Evolutionary conservation across 2,329 filamentous ascomycete genomes (phyloP), one percentile per base, ranked within the genome.

Genomic region (Diaporthe eres): DNA sequence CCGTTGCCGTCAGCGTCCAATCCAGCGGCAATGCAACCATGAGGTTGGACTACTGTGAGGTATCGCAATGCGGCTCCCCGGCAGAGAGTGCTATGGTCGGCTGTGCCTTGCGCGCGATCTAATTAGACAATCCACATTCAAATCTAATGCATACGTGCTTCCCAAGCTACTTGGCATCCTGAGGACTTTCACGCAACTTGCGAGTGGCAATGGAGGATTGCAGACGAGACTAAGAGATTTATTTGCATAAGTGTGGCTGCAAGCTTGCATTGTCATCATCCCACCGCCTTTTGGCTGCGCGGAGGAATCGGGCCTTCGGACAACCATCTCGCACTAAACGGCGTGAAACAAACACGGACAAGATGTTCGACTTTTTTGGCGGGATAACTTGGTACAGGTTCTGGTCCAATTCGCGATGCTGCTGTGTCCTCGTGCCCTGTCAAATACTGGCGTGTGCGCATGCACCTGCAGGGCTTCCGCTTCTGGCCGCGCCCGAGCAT

Each of bases 391-490:
- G 63, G 65, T 53, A 10, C 31, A 55, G 49, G 34, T 28, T 22
- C 34, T 55, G 65, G 22, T 7, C 49, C 34, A 55, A 55, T 42
- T 28, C 49, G 65, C 65, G 6, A 22, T 53, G 47, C 47, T 53
- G 65, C 71, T 51, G 71, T 34, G 44, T 63, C 31, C 57, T 65
- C 57, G 31, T 65, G 60, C 42, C 60, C 47, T 73, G 58, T 65
- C 58, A 73, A 44, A 73, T 73, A 51, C 37, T 65, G 58, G 49
- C 60, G 49, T 57, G n/a, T 65, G 58, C 47, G 28, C 44, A n/a
- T 42, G 49, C 65, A 55, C 47, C 71, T 73, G 71, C 71, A 73
- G 71, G 71, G 39, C 49, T 53, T 65, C 71, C 58, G 57, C 34
- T 72, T 42, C 49, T 39, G 37, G 71, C 57, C 71, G 71, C 44